A percentile compares a stretch with the other conserved stretches of the same genome.
These are phyloP conservation scores for Phytopythium delawarense DNA, from an alignment of 352 stramenopile species.

Conservation along the genomic window DNA sequence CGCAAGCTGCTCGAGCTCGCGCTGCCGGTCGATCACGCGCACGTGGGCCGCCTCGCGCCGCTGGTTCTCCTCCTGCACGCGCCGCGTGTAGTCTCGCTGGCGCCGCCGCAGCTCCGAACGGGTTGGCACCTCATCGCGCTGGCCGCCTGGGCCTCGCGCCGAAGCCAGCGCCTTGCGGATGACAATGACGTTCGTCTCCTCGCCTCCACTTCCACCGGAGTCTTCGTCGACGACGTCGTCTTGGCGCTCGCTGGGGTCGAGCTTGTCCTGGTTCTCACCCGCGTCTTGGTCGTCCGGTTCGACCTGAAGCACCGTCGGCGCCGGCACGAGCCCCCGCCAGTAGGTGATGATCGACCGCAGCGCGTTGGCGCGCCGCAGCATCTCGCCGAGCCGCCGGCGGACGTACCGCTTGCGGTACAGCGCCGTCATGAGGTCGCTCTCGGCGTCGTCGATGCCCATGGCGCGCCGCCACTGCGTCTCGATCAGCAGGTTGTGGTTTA, in stretches of 20 bases:
- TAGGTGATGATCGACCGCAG: conserved; percentile 27
- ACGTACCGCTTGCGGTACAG: conserved; percentile 66
- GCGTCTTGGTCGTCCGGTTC: neutral
- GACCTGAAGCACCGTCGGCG: neutral
- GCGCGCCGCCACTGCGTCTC: conserved; percentile 61
- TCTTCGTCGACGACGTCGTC: neutral
- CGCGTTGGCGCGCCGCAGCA: conserved; percentile 28
- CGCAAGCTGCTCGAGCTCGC: conserved; percentile 14
- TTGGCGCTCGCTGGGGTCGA: neutral
- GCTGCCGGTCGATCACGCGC: conserved; percentile 22
- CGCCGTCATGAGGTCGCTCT: conserved; percentile 47
- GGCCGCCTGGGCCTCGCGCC: neutral
- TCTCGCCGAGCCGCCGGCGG: conserved; percentile 24
- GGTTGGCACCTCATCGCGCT: conserved; percentile 4
- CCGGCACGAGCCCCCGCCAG: conserved; percentile 29
- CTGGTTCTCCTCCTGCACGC: conserved; percentile 32
- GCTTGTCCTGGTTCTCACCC: neutral
- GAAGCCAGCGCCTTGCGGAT: neutral
- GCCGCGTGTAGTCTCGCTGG: conserved; percentile 38
- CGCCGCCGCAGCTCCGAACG: conserved; percentile 29
- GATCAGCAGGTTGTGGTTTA: conserved; percentile 59
- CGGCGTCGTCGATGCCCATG: conserved; percentile 54
- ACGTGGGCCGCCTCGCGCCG: conserved; percentile 24
- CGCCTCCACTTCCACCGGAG: neutral
- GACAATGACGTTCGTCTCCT: conserved; percentile 15